Conservation (phyloP, 228 moss, liverwort and hornwort genomes). For the Sphagnum magellanicum region DNA sequence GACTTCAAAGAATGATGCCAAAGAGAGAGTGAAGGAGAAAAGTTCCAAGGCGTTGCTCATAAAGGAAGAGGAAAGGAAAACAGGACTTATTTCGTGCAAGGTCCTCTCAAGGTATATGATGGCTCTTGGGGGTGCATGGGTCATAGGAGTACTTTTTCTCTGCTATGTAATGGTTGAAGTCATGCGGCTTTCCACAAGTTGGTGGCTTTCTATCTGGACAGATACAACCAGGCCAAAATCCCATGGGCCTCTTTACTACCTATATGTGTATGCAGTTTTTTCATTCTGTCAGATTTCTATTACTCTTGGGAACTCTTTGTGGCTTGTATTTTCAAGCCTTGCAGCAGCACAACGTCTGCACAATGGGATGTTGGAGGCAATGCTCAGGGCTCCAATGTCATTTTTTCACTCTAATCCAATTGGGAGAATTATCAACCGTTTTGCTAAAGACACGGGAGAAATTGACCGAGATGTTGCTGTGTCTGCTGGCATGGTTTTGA, state of each 20-base stretch:
- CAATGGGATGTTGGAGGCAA: slow-evolving; percentile 69
- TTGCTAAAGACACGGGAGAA: slow-evolving; percentile 93
- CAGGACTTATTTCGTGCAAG: slow-evolving; percentile 69
- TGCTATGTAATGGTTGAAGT: slow-evolving; percentile 72
- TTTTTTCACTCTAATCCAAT: slow-evolving; percentile 94
- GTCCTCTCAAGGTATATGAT: slow-evolving; percentile 68
- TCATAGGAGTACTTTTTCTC: slow-evolving; percentile 64
- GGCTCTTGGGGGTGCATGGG: slow-evolving; percentile 75
- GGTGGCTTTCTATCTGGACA: slow-evolving; percentile 88
- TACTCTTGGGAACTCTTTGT: slow-evolving; percentile 68
- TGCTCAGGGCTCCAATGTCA: slow-evolving; percentile 87
- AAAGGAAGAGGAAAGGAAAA: slow-evolving; percentile 89
- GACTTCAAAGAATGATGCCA: slow-evolving; percentile 44
- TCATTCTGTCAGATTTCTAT: slow-evolving; percentile 80
- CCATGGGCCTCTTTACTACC: slow-evolving; percentile 60
- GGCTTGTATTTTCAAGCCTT: slow-evolving; percentile 78
- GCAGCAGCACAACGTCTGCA: slow-evolving; percentile 57
- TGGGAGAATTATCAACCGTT: slow-evolving; percentile 87
- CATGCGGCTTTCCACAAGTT: slow-evolving; percentile 63
- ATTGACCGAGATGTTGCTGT: slow-evolving; percentile 88
- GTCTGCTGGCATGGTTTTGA: slow-evolving; percentile 81
- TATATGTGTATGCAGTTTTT: slow-evolving; percentile 67
- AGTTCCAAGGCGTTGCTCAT: slow-evolving; percentile 39
- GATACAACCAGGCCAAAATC: slow-evolving; percentile 51
- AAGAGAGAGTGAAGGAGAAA: slow-evolving; percentile 33